Percentiles rank a stretch among this genome's conserved stretches.
phyloP scores from a whole-genome alignment of 2,329 filamentous ascomycete species.

The Raffaelea albimanens region DNA sequence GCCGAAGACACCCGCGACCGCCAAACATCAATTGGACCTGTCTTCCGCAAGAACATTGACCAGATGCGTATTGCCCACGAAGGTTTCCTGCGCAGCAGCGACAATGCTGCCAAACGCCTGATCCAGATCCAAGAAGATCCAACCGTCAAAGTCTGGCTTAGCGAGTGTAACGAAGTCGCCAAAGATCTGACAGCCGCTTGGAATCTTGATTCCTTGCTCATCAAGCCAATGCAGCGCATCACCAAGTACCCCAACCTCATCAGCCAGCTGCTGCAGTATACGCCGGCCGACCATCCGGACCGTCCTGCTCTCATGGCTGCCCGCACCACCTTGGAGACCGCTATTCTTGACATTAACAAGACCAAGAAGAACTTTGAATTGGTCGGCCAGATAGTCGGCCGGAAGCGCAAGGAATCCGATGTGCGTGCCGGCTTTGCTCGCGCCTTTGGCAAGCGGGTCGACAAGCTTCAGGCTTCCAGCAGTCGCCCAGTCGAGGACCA shows the following conservation, averaged over 20 bases:
- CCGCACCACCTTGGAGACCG: conserved; percentile 47
- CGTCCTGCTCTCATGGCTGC: conserved; percentile 50
- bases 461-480: conserved; percentile 64
- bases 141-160: conserved; percentile 73
- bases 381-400: conserved; percentile 77
- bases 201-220: conserved; percentile 90
- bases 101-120: conserved; percentile 50
- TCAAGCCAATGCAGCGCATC: conserved; percentile 92
- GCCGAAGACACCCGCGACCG: conserved; percentile 44
- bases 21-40: conserved; percentile 39
- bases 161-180: conserved; percentile 85
- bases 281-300: conserved; percentile 77
- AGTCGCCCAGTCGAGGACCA: conserved; percentile 63
- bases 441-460: conserved; percentile 79
- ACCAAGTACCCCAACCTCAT: conserved; percentile 89
- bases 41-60: conserved; percentile 48
- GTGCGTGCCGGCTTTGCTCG: conserved; percentile 77
- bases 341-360: conserved; percentile 83
- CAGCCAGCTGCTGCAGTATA: conserved; percentile 68
- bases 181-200: conserved; percentile 88
- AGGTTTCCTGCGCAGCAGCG: conserved; percentile 53
- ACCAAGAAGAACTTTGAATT: conserved; percentile 91
- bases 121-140: conserved; percentile 54
- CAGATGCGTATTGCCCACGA: conserved; percentile 53
- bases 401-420: conserved; percentile 83